These are phyloP conservation scores for Clathrus columnatus DNA, from an alignment of 768 basidiomycete genomes.

Conservation along the genomic window DNA sequence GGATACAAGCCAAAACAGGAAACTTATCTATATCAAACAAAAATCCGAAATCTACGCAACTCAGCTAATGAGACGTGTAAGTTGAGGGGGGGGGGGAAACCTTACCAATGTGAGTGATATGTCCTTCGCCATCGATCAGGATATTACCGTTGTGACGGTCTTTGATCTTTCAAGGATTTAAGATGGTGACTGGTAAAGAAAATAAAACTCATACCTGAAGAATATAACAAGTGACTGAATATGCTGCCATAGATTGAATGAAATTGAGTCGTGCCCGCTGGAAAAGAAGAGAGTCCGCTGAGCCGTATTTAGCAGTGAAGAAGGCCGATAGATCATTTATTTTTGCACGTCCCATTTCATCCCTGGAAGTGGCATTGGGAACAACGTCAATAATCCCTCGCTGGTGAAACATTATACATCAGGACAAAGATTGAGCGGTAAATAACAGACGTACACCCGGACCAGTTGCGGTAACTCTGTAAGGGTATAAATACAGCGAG, in stretches of 20 bases:
- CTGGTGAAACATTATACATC: slow-evolving; percentile 31
- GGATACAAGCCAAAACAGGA: slow-evolving; percentile 6
- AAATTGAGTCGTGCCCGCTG: slow-evolving; percentile 92
- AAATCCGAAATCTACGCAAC: slow-evolving; percentile 77
- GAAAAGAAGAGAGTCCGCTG: slow-evolving; percentile 81
- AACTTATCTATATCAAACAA: slow-evolving; percentile 97
- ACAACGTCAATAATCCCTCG: slow-evolving; percentile 98
- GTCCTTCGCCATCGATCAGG: slow-evolving; percentile 97
- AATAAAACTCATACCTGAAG: slow-evolving; percentile 41
- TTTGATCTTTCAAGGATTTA: slow-evolving; percentile 48
- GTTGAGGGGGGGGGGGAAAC: not conserved
- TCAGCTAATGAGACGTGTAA: not conserved
- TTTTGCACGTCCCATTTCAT: slow-evolving; percentile 98
- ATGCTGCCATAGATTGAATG: slow-evolving; percentile 98
- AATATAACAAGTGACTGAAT: slow-evolving; percentile 96
- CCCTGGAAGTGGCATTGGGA: slow-evolving; percentile 93
- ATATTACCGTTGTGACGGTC: slow-evolving; percentile 99
- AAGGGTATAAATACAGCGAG: slow-evolving; percentile 87
- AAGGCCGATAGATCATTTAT: slow-evolving; percentile 94
- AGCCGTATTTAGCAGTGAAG: slow-evolving; percentile 89
- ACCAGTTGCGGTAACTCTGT: slow-evolving; percentile 93
- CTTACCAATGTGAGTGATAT: slow-evolving; percentile 92
- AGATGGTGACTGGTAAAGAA: not conserved
- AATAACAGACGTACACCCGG: slow-evolving; percentile 63
- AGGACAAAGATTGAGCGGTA: not conserved